Evolutionary conservation across 805 yeast genomes (phyloP), one percentile per base, ranked within the genome.

Genomic region (Hanseniaspora vineae): DNA sequence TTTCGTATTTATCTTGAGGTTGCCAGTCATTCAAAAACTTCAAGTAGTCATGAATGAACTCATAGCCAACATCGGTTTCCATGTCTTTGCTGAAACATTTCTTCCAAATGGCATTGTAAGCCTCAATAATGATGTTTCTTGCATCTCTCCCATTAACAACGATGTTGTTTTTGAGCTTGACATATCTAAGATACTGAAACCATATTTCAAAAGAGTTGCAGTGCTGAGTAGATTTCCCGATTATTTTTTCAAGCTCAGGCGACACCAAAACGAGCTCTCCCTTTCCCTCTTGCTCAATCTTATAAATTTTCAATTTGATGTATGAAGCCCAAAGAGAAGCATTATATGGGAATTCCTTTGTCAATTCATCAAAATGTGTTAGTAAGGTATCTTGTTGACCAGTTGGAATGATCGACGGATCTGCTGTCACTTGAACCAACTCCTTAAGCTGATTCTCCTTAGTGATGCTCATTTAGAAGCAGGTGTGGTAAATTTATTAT

Each of bases 141-240:
- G 92, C 89, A 52, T 75, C 79, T 59, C 83, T 94, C 35, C 92
- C 92, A 20, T 90, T 94, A 3, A 88, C 81, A 46, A 82, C 76
- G 19, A 82, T 71, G 56, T 84, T 79, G 48, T 74, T 72, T 46
- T 71, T 70, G 44, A 86, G 70, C 48, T 89, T 77, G 31, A 89
- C 86, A 60, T 84, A 86, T 43, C 75, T 76, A 31, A 92, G 73
- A 62, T 90, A 90, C n/a, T 75, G 66, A 47, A 78, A 70, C 81
- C 95, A 90, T 23, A 90, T 64, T 20, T 75, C 73, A 29, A 87
- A 79, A 54, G 82, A 78, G 46, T 75, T 77, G 17, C 43, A 40
- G 18, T 40, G 20, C 20, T 40, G 43, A 20, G 18, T 20, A 4
- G 43, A 40, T 40, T 40, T 20, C 9, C 31, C 32, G 10, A 40